Percentiles rank a stretch among this genome's conserved stretches.
Conservation (phyloP, 139 green algal genomes). For the Zygnema cylindricum region DNA sequence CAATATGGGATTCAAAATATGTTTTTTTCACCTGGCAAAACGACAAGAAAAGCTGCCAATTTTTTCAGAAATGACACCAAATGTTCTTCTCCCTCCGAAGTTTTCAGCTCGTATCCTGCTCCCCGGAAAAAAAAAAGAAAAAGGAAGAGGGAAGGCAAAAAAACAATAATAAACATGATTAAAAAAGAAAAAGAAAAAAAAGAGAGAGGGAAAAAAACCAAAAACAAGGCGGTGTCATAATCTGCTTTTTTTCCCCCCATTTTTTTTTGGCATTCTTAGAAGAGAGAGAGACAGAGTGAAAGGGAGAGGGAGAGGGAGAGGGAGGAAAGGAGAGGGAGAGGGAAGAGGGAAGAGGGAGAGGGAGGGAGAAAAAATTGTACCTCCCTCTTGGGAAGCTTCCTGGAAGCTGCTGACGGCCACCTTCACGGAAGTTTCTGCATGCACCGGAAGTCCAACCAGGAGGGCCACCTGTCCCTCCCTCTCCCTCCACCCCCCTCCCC, state of each 20-base stretch:
- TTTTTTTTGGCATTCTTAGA: background rate
- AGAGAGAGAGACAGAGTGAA: background rate
- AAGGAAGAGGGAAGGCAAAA: background rate
- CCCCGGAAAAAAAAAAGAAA: constrained; percentile 9
- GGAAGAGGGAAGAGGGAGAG: background rate
- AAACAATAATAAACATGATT: background rate
- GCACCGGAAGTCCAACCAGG: constrained; percentile 14
- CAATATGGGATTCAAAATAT: too few relatives aligned
- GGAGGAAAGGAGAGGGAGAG: background rate
- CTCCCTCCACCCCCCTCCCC: background rate
- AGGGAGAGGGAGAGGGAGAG: background rate
- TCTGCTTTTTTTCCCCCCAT: background rate
- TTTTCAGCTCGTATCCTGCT: background rate
- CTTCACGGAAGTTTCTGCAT: constrained; percentile 42
- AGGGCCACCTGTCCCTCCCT: constrained; percentile 39
- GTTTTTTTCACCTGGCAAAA: background rate
- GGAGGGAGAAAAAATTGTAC: background rate
- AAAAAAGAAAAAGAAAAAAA: background rate
- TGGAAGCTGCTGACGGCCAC: constrained; percentile 26
- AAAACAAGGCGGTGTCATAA: background rate
- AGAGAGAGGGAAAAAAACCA: too few relatives aligned
- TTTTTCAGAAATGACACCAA: constrained; percentile 3
- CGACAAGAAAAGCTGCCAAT: constrained; percentile 10
- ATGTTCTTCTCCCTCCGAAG: constrained; percentile 12
- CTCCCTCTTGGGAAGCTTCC: constrained; percentile 9